Evolutionary conservation across 441 rosid species (phyloP).

Genomic region (Gossypium schwendimanii): DNA sequence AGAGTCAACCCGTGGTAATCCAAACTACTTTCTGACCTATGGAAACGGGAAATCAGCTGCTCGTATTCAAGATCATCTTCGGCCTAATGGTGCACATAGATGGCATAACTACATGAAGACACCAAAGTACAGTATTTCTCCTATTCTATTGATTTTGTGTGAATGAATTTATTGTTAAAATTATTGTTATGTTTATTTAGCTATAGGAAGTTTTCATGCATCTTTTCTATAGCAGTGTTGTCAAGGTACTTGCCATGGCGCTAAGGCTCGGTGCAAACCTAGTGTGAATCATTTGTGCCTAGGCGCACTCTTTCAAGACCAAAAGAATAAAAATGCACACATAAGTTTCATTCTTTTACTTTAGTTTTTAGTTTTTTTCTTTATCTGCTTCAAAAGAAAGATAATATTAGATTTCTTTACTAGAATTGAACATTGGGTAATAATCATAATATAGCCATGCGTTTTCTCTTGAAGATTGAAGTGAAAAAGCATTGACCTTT

Average conservation of each 20-base stretch:
- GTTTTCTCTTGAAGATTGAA: neutral
- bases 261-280: neutral
- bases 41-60: slow-evolving; percentile 96
- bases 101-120: slow-evolving; percentile 86
- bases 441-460: neutral
- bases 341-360: neutral
- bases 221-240: neutral
- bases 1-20: slow-evolving; percentile 80
- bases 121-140: slow-evolving; percentile 44
- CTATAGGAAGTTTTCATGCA: neutral
- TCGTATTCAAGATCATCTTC: slow-evolving; percentile 77
- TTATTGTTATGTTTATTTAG: neutral
- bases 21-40: slow-evolving; percentile 79
- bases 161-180: neutral
- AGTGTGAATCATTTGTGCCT: neutral
- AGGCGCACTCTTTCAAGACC: neutral
- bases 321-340: neutral
- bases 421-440: neutral
- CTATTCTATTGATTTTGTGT: neutral
- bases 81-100: slow-evolving; percentile 93
- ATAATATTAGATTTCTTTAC: neutral
- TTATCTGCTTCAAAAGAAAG: neutral
- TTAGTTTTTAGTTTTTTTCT: neutral
- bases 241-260: neutral
- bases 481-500: neutral